phyloP scores from a whole-genome alignment of 192 early-diverging fungal species.

The Mycoemilia scoparia region DNA sequence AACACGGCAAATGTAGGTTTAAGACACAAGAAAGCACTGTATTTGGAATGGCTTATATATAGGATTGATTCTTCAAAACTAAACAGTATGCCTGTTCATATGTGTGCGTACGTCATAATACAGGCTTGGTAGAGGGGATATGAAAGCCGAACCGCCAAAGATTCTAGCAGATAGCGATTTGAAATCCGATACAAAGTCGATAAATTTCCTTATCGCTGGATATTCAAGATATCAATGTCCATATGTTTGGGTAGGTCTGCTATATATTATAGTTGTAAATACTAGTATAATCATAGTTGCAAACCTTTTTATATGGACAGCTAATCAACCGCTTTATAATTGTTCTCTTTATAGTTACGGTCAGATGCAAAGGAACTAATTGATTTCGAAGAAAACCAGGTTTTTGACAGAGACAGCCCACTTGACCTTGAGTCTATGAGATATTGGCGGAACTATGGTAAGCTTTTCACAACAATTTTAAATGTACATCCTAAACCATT shows the following conservation, averaged over 20 bases:
- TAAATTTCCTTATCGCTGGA: slow-evolving; percentile 46
- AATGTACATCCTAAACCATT: background rate
- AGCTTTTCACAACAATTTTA: background rate
- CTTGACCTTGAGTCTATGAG: slow-evolving; percentile 44
- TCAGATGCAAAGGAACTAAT: slow-evolving; percentile 40
- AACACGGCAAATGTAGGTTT: too few species aligned
- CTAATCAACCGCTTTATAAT: background rate
- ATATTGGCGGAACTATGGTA: slow-evolving; percentile 38
- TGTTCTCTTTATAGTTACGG: slow-evolving; percentile 17
- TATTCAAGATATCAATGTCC: slow-evolving; percentile 52
- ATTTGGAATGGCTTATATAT: too few species aligned
- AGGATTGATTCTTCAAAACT: too few species aligned
- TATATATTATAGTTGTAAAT: background rate
- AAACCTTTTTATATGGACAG: background rate
- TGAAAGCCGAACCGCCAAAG: background rate
- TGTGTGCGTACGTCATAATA: too few species aligned
- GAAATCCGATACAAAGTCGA: slow-evolving; percentile 24
- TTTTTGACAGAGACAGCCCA: slow-evolving; percentile 38
- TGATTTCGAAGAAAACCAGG: slow-evolving; percentile 23
- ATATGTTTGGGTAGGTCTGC: slow-evolving; percentile 42
- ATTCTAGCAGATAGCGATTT: slow-evolving; percentile 7
- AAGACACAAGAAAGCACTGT: too few species aligned
- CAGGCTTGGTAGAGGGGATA: background rate
- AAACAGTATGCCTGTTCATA: too few species aligned
- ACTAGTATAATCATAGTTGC: background rate